Conservation (phyloP, 116 monocot genomes). For the Posidonia oceanica region DNA sequence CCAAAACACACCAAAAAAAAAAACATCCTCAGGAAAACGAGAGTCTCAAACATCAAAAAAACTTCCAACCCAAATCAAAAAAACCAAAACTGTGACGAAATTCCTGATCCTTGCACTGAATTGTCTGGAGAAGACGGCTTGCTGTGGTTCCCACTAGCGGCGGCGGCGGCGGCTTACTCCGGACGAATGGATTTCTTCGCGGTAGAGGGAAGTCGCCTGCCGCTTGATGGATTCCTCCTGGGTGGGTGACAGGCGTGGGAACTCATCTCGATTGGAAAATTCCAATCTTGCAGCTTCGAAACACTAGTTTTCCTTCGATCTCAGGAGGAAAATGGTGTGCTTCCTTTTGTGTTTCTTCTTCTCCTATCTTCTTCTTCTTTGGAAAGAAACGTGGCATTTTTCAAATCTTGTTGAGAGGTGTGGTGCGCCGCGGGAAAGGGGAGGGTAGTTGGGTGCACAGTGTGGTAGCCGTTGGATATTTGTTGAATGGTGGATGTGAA, state of each 20-base stretch:
- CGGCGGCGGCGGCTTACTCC: conserved; percentile 14
- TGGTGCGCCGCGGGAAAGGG: neutral
- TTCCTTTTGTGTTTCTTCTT: too few relatives aligned
- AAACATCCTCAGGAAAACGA: neutral
- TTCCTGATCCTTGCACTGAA: conserved; percentile 16
- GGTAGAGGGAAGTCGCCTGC: conserved; percentile 15
- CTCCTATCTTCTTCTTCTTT: too few relatives aligned
- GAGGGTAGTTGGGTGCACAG: neutral
- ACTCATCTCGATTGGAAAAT: conserved; percentile 19
- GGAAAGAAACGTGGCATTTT: neutral
- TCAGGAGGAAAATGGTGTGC: neutral
- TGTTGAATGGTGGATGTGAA: neutral
- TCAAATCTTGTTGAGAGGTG: neutral
- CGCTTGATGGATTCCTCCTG: neutral
- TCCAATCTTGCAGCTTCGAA: neutral
- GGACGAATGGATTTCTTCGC: conserved; percentile 13
- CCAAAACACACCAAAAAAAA: neutral
- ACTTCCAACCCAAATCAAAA: neutral
- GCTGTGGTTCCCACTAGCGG: conserved; percentile 17
- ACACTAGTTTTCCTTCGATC: neutral
- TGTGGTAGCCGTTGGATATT: neutral
- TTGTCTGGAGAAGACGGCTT: conserved; percentile 22
- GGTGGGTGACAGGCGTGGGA: conserved; percentile 1
- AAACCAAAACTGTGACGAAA: neutral
- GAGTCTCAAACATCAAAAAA: too few relatives aligned